A percentile compares a stretch with the other conserved stretches of the same genome.
Conservation (phyloP, 805 yeast genomes). For the Nakazawaea ernobii region DNA sequence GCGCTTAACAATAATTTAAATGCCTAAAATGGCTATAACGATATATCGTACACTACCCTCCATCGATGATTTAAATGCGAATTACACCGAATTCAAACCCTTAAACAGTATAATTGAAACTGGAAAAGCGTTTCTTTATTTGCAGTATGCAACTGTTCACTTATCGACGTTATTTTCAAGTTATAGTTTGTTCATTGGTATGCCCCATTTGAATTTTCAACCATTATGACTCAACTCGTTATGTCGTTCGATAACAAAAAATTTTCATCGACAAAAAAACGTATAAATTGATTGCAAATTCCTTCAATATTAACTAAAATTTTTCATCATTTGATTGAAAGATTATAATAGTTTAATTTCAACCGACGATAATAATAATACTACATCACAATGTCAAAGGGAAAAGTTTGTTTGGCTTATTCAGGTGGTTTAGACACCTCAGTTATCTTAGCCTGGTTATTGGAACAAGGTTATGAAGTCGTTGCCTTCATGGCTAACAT, state of each 20-base stretch:
- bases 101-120: too few species aligned
- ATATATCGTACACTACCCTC: neutral
- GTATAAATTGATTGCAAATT: neutral
- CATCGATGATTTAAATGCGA: too few species aligned
- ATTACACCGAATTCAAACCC: too few species aligned
- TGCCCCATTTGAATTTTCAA: neutral
- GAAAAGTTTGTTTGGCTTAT: conserved; percentile 98
- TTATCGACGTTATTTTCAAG: too few species aligned
- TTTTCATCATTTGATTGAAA: neutral
- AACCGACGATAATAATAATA: neutral
- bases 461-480: conserved; percentile 97
- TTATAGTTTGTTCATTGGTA: too few species aligned
- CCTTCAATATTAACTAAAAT: neutral
- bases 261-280: conserved; percentile 2
- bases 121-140: too few species aligned
- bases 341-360: neutral
- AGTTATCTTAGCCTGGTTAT: conserved; percentile 94
- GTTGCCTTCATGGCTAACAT: conserved; percentile 97
- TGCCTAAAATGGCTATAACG: neutral
- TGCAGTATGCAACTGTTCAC: too few species aligned
- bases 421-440: conserved; percentile 99
- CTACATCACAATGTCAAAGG: conserved; percentile 69
- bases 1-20: conserved; percentile 4
- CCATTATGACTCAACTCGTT: neutral
- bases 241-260: neutral